Evolutionary conservation across 371 early-diverging fungal species (phyloP).

Genomic region (Ordospora pajunii): DNA sequence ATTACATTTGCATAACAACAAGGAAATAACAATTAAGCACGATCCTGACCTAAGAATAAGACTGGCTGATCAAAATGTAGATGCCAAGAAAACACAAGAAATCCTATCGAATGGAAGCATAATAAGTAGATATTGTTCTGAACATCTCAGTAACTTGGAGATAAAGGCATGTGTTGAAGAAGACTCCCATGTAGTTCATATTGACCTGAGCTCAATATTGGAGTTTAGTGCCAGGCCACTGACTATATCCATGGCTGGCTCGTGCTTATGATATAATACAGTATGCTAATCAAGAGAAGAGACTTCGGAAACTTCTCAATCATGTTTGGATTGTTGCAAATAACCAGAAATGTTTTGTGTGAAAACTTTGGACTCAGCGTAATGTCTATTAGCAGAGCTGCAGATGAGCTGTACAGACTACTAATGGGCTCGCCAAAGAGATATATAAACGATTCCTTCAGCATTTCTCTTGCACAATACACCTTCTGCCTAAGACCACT

Average conservation of each 20-base stretch:
- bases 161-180: not conserved
- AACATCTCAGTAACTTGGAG: not conserved
- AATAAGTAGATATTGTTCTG: not conserved
- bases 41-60: not conserved
- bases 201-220: not conserved
- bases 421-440: conserved; percentile 57
- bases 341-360: conserved; percentile 24
- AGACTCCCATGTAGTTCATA: not conserved
- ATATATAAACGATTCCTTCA: conserved; percentile 35
- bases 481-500: conserved; percentile 54
- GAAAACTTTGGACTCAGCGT: not conserved
- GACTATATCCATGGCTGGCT: not conserved
- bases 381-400: not conserved
- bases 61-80: not conserved
- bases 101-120: not conserved
- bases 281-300: not conserved
- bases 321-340: conserved; percentile 11
- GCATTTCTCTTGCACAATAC: conserved; percentile 43
- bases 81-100: not conserved
- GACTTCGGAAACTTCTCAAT: conserved; percentile 9
- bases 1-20: not conserved
- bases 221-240: not conserved
- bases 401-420: conserved; percentile 34
- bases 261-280: not conserved
- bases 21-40: not conserved